phyloP scores from a whole-genome alignment of 2,329 filamentous ascomycete species.

The Paraphaeosphaeria sporulosa region DNA sequence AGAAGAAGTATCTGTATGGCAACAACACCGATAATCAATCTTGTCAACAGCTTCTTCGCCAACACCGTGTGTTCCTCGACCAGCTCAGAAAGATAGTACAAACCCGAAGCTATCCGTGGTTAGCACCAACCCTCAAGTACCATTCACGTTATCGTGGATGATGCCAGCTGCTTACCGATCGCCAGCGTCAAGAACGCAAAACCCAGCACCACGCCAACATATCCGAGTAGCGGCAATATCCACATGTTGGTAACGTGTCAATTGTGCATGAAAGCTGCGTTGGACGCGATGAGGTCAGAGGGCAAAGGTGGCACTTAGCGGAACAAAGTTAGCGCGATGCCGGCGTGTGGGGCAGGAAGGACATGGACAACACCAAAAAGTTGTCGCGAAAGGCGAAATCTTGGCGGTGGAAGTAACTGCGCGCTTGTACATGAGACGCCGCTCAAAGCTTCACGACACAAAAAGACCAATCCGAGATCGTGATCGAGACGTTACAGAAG shows the following conservation, averaged over 20 bases:
- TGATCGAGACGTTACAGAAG: neutral
- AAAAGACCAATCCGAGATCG: neutral
- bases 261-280: neutral
- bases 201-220: conserved; percentile 83
- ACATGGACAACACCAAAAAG: conserved; percentile 15
- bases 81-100: conserved; percentile 97
- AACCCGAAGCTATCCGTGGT: conserved; percentile 75
- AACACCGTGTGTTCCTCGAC: conserved; percentile 97
- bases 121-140: conserved; percentile 3
- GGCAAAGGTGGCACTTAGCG: conserved; percentile 14
- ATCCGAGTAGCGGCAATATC: conserved; percentile 92
- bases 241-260: conserved; percentile 71
- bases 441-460: neutral
- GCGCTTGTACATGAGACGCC: neutral
- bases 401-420: conserved; percentile 6
- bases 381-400: conserved; percentile 13
- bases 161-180: conserved; percentile 67
- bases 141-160: neutral
- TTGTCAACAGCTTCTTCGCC: conserved; percentile 84
- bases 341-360: conserved; percentile 9
- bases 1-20: conserved; percentile 76
- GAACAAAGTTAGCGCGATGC: conserved; percentile 12
- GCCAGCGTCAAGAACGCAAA: conserved; percentile 95
- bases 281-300: conserved; percentile 12
- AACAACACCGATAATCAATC: conserved; percentile 85